Conservation (phyloP, 2,329 filamentous ascomycete species). For the Sordariomycetes sp. region DNA sequence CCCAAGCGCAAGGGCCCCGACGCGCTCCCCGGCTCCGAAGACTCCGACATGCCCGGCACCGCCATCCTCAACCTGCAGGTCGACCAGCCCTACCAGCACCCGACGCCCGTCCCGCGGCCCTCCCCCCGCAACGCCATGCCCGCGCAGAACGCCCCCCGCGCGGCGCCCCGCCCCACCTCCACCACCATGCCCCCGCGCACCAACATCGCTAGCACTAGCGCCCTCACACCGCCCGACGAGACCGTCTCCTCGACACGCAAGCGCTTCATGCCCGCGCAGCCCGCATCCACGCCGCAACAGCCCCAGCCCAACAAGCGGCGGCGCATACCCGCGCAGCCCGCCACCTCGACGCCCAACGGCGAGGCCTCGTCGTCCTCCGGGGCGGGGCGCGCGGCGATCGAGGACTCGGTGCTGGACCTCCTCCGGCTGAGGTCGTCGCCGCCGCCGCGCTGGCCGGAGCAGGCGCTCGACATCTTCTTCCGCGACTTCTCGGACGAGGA, state of each 20-base stretch:
- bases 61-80: slow-evolving; percentile 32
- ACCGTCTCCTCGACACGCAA: slow-evolving; percentile 31
- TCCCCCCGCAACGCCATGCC: slow-evolving; percentile 4
- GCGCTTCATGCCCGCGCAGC: slow-evolving; percentile 12
- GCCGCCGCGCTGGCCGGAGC: slow-evolving; percentile 41
- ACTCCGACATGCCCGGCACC: slow-evolving; percentile 36
- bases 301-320: slow-evolving; percentile 3
- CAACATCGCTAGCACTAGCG: slow-evolving; percentile 28
- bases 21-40: slow-evolving; percentile 27
- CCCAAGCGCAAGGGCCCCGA: slow-evolving; percentile 38
- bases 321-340: slow-evolving; percentile 13
- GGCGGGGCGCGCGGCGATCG: slow-evolving; percentile 5
- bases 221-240: slow-evolving; percentile 46
- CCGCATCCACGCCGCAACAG: slow-evolving; percentile 13
- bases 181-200: slow-evolving; percentile 27
- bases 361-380: slow-evolving; percentile 5
- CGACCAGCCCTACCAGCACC: slow-evolving; percentile 16
- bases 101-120: slow-evolving; percentile 13
- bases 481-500: slow-evolving; percentile 46
- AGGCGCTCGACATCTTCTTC: slow-evolving; percentile 49
- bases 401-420: slow-evolving; percentile 21
- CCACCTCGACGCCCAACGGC: slow-evolving; percentile 10
- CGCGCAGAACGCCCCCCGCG: neutral
- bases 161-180: slow-evolving; percentile 15
- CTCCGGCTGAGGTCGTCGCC: slow-evolving; percentile 20